Base-by-base conservation (phyloP, 2,329 filamentous ascomycete genomes). In the Ophiostoma fasciatum region DNA sequence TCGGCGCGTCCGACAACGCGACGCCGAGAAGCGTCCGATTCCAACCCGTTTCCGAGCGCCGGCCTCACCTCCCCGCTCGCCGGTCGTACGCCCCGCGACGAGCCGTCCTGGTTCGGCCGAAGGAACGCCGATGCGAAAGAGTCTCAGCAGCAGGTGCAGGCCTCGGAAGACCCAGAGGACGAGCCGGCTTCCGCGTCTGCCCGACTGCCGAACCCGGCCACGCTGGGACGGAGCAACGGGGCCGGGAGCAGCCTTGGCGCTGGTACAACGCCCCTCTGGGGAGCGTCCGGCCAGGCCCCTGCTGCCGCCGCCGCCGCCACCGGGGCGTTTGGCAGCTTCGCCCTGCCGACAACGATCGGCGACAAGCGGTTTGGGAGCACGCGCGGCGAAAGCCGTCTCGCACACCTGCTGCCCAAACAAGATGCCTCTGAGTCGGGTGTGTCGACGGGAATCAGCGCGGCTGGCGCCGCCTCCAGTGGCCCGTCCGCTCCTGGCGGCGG, bases 291-390 rank as follows among this genome's bases (percentile, higher is more conserved):
- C 17, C 59, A 68, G 21, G 66, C 71, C 17, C 71, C 72, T 37
- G 65, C 64, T 33, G 68, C 77, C 29, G 69, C 73, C 3, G 22
- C 42, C 11, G 69, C 77, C 7, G 73, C 76, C 2, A 81, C 87
- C 65, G 85, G 88, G 23, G 78, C 78, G 17, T 98, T 98, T 57
- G 88, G 88, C 10, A 90, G 77, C 49, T 96, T 96, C 55, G 78
- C 81, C n/a, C 56, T 92, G 35, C 57, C 71, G 4, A 60, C 63
- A 14, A 58, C 68, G 7, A 63, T 73, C 21, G 62, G 67, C 4
- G 83, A 93, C 37, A 93, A 90, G 60, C 75, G 82, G 9, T 71
- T 79, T 48, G 78, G 74, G 20, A 77, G 71, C 50, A 58, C 71
- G 20, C 68, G 79, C 39, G 75, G 81, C 3, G 82, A 84, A 51